Evolutionary conservation across 1,284 basidiomycete genomes (phyloP).

Genomic region (Cystobasidiaceae sp.): DNA sequence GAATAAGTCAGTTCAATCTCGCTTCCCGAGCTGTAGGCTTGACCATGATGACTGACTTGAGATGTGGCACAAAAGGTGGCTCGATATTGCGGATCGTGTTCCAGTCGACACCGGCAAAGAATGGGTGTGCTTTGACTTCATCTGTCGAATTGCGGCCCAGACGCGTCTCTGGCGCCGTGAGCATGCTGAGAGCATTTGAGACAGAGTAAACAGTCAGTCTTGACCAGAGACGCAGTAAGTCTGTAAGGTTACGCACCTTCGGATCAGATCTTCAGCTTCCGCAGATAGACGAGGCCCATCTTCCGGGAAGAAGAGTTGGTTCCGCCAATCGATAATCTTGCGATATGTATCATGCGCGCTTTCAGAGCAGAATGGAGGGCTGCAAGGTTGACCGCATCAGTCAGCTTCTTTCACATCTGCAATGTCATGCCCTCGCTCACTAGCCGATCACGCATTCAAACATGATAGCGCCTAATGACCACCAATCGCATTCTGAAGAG

Average conservation of each 20-base stretch:
- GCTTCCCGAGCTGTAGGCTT: neutral
- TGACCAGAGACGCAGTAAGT: neutral
- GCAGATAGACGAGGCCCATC: conserved; percentile 81
- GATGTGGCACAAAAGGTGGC: conserved; percentile 88
- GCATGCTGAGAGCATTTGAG: conserved; percentile 52
- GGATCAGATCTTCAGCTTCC: conserved; percentile 87
- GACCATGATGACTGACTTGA: conserved; percentile 51
- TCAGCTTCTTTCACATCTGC: neutral
- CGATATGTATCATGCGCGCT: conserved; percentile 97
- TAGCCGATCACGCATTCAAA: conserved; percentile 88
- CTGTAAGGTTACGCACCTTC: conserved; percentile 55
- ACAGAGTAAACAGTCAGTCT: neutral
- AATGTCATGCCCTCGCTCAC: neutral
- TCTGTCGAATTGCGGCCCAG: conserved; percentile 60
- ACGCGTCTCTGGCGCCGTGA: conserved; percentile 75
- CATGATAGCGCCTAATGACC: conserved; percentile 74
- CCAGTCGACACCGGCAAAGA: conserved; percentile 98
- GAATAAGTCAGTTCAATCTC: neutral
- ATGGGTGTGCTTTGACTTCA: conserved; percentile 88
- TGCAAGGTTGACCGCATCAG: conserved; percentile 49
- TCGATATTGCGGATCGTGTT: conserved; percentile 81
- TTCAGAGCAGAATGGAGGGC: conserved; percentile 96
- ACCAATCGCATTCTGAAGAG: conserved; percentile 66
- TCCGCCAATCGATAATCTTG: conserved; percentile 94
- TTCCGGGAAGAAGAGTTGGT: conserved; percentile 87